Evolutionary conservation across 352 stramenopile genomes (phyloP), one percentile per base, ranked within the genome.

Genomic region (Globisporangium alternatum): DNA sequence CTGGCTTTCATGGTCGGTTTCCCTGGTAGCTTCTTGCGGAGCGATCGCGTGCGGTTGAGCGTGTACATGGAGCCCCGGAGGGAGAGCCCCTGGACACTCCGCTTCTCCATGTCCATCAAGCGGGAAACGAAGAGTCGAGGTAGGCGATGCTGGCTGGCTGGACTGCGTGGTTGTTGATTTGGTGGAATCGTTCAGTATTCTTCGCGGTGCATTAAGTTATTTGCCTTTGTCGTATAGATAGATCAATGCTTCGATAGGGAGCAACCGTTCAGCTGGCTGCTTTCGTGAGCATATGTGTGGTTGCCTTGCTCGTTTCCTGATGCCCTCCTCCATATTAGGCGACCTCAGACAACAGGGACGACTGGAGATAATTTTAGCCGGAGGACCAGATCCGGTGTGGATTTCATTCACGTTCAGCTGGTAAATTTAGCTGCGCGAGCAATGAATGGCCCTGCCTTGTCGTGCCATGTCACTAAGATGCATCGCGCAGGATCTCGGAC

Each of bases 1-100:
- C 58, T 60, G 5, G 57, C 31, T 30, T 63, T 70, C 21, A 28
- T 30, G 9, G 48, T 12, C 1, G 43, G 30, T 21, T 60, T 70
- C 1, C 55, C 56, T 0, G 45, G 21, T 10, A 70, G n/a, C 33
- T 75, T 70, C 47, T 70, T 71, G 7, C 41, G 55, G 9, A 61
- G 53, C 25, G 59, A 25, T 30, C 67, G 55, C 10, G 37, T 39
- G 21, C 53, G 59, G 17, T 47, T 60, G 22, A 72, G 68, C n/a
- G 58, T 57, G 61, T 79, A 82, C 53, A 77, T 66, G 45, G 76
- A 75, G 15, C 76, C 74, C 13, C 56, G 75, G 15, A 82, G 67
- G 22, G 67, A 70, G n/a, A 84, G 47, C 39, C 69, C 72, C 22
- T 65, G 65, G 31, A 63, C 52, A 19, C 51, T 66, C 10, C n/a